Percentiles rank a stretch among this genome's conserved stretches.
Conservation (phyloP, 208 protist genomes). For the Crithidia bombi region DNA sequence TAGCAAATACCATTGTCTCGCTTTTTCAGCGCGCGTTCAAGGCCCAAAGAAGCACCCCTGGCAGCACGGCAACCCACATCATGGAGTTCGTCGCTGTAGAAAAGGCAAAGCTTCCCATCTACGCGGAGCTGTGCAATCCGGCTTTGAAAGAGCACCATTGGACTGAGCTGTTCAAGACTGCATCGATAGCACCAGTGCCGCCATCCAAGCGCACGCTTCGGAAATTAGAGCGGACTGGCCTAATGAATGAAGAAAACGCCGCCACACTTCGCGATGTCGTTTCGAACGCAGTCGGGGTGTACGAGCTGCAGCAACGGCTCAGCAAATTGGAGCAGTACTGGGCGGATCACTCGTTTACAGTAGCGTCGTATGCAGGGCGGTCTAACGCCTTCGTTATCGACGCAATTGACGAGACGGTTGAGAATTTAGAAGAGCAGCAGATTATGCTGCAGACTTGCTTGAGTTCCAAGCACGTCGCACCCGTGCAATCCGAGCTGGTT, state of each 20-base stretch:
- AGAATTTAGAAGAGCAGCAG: constrained; percentile 91
- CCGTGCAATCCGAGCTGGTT: constrained; percentile 62
- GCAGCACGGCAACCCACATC: constrained; percentile 64
- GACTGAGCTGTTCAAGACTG: constrained; percentile 77
- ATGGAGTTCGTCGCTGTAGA: constrained; percentile 73
- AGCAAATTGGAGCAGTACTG: constrained; percentile 86
- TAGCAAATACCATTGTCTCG: constrained; percentile 71
- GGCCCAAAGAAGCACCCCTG: constrained; percentile 64
- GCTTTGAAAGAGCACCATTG: constrained; percentile 89
- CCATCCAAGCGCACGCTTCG: constrained; percentile 55
- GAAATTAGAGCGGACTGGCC: constrained; percentile 36
- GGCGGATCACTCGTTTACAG: constrained; percentile 59
- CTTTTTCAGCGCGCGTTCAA: constrained; percentile 69
- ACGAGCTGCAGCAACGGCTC: constrained; percentile 85
- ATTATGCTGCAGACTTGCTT: constrained; percentile 86
- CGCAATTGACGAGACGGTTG: constrained; percentile 82
- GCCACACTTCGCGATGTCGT: constrained; percentile 79
- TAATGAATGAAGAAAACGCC: constrained; percentile 52
- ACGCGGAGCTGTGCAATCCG: constrained; percentile 84
- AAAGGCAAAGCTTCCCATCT: constrained; percentile 71
- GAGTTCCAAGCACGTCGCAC: constrained; percentile 77
- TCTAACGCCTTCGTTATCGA: constrained; percentile 87
- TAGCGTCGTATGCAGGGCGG: constrained; percentile 72
- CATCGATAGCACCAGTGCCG: constrained; percentile 42
- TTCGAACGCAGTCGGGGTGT: constrained; percentile 88